Base-by-base conservation (phyloP, 164 flowering plant species). In the Warburgia ugandensis region DNA sequence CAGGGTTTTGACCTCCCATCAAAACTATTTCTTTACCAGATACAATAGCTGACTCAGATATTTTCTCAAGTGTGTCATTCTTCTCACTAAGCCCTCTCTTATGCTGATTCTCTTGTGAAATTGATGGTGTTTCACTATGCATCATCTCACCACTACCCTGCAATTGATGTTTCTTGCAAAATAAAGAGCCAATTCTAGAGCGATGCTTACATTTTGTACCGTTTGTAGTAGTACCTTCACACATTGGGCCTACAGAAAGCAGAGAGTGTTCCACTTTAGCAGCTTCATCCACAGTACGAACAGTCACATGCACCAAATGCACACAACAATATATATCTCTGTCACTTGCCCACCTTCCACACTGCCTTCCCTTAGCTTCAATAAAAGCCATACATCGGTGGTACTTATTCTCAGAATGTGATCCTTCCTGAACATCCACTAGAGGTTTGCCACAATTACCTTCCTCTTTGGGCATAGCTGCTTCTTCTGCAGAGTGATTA, bases 271-370 rank as follows among this genome's bases (percentile, higher is more conserved):
- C 88, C 33, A 65, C 38, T 61, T 73, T 80, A 2, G 68, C 54
- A 48, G 79, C 52, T 57, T 63, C 71, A 14, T 73, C 68, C 17
- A 43, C 50, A 53, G n/a, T 77, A 78, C 51, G 77, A 83, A 69
- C 78, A 66, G 26, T 81, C n/a, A n/a, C n/a, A n/a, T n/a, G n/a
- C n/a, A n/a, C 68, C 77, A 88, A 71, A 66, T 94, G 99, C 44
- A 86, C 94, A 77, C 94, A 86, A 58, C 99, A 94, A 56, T 84
- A 89, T 43, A 77, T 73, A 68, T 84, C 91, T 37, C 95, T 95
- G 22, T 88, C 99, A 63, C 77, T 94, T 39, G 97, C 99, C 77
- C 81, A 89, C 73, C 97, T 79, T 45, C 77, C 91, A 65, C 99
- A 94, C 45, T 84, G 92, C 70, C 99, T 77, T 61, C 94, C 94